Evolutionary conservation across 1,284 basidiomycete species (phyloP), one percentile per base, ranked within the genome.

Genomic region (Inonotus obliquus): DNA sequence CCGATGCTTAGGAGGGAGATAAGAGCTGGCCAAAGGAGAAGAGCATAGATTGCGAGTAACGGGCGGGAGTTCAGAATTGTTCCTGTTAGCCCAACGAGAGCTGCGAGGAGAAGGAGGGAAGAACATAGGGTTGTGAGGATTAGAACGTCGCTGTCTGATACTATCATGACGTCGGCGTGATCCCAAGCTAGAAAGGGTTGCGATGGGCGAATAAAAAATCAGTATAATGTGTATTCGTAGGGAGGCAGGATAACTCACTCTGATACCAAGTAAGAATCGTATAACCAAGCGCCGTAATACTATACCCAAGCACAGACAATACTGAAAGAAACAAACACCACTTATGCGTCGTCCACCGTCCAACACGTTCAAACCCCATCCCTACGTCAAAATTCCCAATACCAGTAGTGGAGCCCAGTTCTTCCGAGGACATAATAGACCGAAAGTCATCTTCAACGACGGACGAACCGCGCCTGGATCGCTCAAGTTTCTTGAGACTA

Each of bases 21-120:
- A 66, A 91, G 76, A 13, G 81, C 81, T 45, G 85, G 80, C 86
- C 88, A 91, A 59, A 91, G 81, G 14, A 92, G 77, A 45, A 91
- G 69, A 2, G 82, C 78, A 75, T 91, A 92, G 54, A 86, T 76
- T 5, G 88, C 86, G 63, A 92, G 80, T 68, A 91, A 82, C 10
- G 86, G 81, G 21, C 89, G 85, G 57, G 86, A 89, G 75, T 91
- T 89, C 64, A 92, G 80, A 60, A 91, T 74, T 11, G 85, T 81
- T 49, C 89, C 89, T 47, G 81, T 79, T 65, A 85, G 77, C 23
- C 90, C 90, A 54, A 89, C 73, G 53, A 91, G 73, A 19, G 85
- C 78, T 21, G 86, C 83, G 63, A 89, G 76, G 61, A 89, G 72
- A 60, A 85, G 77, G 65, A 89, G 74, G 4, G 80, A 76, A 23